These are phyloP conservation scores for Plantago major DNA, from an alignment of 257 asterid genomes.

Conservation along the genomic window DNA sequence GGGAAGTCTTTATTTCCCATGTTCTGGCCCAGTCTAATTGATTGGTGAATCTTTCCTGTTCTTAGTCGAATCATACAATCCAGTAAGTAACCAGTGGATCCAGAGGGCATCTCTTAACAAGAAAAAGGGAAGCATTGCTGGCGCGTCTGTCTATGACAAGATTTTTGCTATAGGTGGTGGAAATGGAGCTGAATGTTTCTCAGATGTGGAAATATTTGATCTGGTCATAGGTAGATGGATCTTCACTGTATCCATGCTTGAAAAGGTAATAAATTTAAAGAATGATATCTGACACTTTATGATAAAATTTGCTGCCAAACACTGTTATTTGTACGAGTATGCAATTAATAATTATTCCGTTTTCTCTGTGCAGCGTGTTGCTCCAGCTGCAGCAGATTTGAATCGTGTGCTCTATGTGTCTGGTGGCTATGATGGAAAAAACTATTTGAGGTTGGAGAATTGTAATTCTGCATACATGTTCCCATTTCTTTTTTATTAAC, in stretches of 20 bases:
- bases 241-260: constrained; percentile 40
- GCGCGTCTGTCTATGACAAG: constrained; percentile 37
- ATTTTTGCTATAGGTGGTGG: constrained; percentile 65
- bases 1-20: not conserved
- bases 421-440: constrained; percentile 62
- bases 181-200: constrained; percentile 43
- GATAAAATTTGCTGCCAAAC: not conserved
- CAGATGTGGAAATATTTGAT: constrained; percentile 67
- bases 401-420: constrained; percentile 51
- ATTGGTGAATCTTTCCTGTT: constrained; percentile 10
- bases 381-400: constrained; percentile 19
- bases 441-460: constrained; percentile 43
- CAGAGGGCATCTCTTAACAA: constrained; percentile 41
- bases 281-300: not conserved
- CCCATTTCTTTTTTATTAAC: not conserved
- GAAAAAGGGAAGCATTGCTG: constrained; percentile 47
- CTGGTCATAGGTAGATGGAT: constrained; percentile 51
- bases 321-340: not conserved
- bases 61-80: constrained; percentile 65
- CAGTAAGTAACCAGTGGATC: constrained; percentile 39
- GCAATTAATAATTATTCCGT: not conserved
- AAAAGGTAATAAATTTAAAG: constrained; percentile 35
- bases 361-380: constrained; percentile 1
- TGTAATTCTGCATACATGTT: not conserved
- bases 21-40: constrained; percentile 3